Evolutionary conservation across 352 stramenopile species (phyloP), one percentile per base, ranked within the genome.

Genomic region (Phytophthora colocasiae): DNA sequence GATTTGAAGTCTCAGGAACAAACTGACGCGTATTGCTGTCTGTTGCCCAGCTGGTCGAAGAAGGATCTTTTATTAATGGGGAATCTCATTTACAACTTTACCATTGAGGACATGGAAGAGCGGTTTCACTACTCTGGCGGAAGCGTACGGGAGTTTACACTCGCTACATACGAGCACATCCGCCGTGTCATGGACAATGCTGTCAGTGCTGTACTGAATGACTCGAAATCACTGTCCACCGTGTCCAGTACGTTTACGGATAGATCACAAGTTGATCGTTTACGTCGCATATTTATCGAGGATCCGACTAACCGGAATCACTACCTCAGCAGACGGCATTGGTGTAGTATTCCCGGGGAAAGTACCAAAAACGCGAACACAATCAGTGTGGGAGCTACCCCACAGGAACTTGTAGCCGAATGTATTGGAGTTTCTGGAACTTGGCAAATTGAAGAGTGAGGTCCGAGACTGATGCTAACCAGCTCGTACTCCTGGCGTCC

Each of bases 31-130:
- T 65, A 71, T 26, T 61, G 54, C 17, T 60, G 63, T 26, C 32
- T 70, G n/a, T 57, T 61, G 17, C 22, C 52, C 47, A 52, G 34
- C 41, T 58, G 63, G 55, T 38, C n/a, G 22, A 52, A 61, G 29
- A 40, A 57, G 34, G 56, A 62, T 58, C 17, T 61, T 0, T 58
- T 19, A 1, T 53, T 11, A 49, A 3, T 61, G 43, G 49, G 56
- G 41, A 12, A 10, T 0, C 4, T 48, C 0, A 9, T 70, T 36
- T 47, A 44, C 19, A 53, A 53, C 0, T 61, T 44, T 32, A 36
- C 31, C 9, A 11, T 9, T 36, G 31, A 36, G 7, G 31, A 36
- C 8, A 36, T 36, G 31, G 31, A 36, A 36, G 31, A 36, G 19
- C 38, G 38, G 12, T 43, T 43, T 12, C 62, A 54, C 22, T 62